Base-by-base conservation (phyloP, 208 protist species). In the Acanthamoeba divionensis region DNA sequence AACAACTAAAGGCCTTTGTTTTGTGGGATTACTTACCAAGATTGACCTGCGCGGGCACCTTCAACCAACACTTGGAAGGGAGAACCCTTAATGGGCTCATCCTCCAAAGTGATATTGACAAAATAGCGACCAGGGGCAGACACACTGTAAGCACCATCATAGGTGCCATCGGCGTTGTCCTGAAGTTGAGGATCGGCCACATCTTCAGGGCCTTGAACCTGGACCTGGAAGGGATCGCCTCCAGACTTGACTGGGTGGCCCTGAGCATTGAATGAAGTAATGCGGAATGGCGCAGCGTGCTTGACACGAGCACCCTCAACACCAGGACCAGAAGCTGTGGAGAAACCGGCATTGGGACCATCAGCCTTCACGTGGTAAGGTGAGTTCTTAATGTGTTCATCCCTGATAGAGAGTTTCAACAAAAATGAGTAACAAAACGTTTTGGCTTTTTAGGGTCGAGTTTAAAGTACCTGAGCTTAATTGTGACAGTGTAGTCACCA, bases 141-240 rank as follows among this genome's bases (percentile, higher is more conserved):
- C 10, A 91, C 69, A n/a, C 47, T 52, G 77, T 95, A 95, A 41
- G 18, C 38, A 29, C 80, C 90, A 41, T 92, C 89, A 33, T 92
- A 94, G 48, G 80, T 93, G 60, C 93, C 93, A 44, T 95, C 89
- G 13, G 71, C 62, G 60, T 94, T 94, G 91, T 94, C 93, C 31
- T 65, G 57, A 9, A 94, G 47, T 10, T 6, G 65, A n/a, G 77
- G 88, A 44, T 83, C 88, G 60, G 93, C 89, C 9, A 93, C 57
- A 45, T 71, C 93, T 44, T 50, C 15, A 44, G 88, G 66, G 24
- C 65, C 85, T 41, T 77, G 65, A 52, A 82, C 85, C 50, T 90
- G 85, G 36, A 82, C 85, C 85, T 82, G 62, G 85, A 52, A 82
- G 44, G 45, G 44, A 55, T 82, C 85, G 48, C 85, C 85, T 48